Percentiles rank a stretch among this genome's conserved stretches.
Conservation (phyloP, 768 basidiomycete genomes). For the Suillus hirtellus region DNA sequence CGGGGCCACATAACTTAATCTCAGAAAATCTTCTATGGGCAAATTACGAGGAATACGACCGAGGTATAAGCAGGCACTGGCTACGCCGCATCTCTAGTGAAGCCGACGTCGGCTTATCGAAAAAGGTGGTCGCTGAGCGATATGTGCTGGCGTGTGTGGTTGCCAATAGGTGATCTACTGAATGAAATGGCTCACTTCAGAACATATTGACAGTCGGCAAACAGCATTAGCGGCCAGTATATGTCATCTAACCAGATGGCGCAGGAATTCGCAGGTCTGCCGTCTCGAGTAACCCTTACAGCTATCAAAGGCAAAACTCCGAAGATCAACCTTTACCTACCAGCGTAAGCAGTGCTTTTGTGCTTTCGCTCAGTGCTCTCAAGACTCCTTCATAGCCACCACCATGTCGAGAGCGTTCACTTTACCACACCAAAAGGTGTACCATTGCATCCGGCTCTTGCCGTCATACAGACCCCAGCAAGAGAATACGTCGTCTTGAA, state of each 20-base stretch:
- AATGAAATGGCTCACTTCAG: background rate
- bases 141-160: constrained; percentile 73
- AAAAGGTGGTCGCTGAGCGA: constrained; percentile 53
- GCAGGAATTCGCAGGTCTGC: constrained; percentile 62
- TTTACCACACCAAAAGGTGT: constrained; percentile 46
- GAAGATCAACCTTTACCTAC: constrained; percentile 60
- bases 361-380: background rate
- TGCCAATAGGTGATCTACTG: constrained; percentile 57
- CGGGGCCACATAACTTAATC: constrained; percentile 15
- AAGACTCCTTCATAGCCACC: constrained; percentile 12
- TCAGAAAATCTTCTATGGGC: constrained; percentile 58
- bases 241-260: constrained; percentile 71
- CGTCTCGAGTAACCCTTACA: constrained; percentile 15
- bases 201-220: constrained; percentile 10
- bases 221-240: constrained; percentile 68
- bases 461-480: constrained; percentile 66
- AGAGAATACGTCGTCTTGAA: constrained; percentile 69
- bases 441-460: constrained; percentile 61
- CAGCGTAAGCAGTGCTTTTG: constrained; percentile 47
- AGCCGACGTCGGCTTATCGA: constrained; percentile 41
- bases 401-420: constrained; percentile 72
- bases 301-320: constrained; percentile 21
- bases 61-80: constrained; percentile 72
- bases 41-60: constrained; percentile 68
- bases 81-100: constrained; percentile 44